A percentile compares a stretch with the other conserved stretches of the same genome.
phyloP scores from a whole-genome alignment of 1,284 basidiomycete species.

The Pascua sp. region DNA sequence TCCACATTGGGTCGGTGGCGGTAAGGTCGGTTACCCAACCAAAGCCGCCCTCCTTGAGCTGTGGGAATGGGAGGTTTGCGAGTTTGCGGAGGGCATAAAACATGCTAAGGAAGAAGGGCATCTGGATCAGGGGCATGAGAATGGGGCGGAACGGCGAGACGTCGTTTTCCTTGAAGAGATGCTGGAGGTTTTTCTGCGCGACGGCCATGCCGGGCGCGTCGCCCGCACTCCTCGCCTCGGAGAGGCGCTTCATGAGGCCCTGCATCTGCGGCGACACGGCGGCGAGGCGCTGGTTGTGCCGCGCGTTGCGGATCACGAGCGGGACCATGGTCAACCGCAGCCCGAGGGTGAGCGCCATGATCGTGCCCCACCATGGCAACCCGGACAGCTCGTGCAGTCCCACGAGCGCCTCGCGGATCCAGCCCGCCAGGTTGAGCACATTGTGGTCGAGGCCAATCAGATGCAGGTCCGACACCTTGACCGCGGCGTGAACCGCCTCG shows the following conservation, averaged over 20 bases:
- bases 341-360: slow-evolving; percentile 66
- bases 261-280: slow-evolving; percentile 63
- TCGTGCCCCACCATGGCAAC: slow-evolving; percentile 81
- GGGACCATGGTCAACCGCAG: slow-evolving; percentile 70
- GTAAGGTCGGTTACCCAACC: slow-evolving; percentile 75
- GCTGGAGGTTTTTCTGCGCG: slow-evolving; percentile 58
- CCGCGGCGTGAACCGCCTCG: slow-evolving; percentile 45
- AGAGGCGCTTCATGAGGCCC: slow-evolving; percentile 57
- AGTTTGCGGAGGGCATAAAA: slow-evolving; percentile 80
- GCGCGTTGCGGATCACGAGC: slow-evolving; percentile 62
- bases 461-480: slow-evolving; percentile 74
- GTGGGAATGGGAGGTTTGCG: slow-evolving; percentile 66
- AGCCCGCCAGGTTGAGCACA: slow-evolving; percentile 56
- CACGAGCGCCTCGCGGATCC: slow-evolving; percentile 66
- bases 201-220: slow-evolving; percentile 60
- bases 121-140: slow-evolving; percentile 64
- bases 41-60: slow-evolving; percentile 74
- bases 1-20: slow-evolving; percentile 68
- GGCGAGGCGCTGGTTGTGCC: slow-evolving; percentile 66
- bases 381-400: slow-evolving; percentile 68
- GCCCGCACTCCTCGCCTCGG: slow-evolving; percentile 51
- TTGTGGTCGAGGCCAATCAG: slow-evolving; percentile 67
- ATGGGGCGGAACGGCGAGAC: slow-evolving; percentile 63
- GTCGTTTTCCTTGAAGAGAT: slow-evolving; percentile 67
- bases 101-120: slow-evolving; percentile 75